Percentiles rank a stretch among this genome's conserved stretches.
Evolutionary conservation across 2,329 filamentous ascomycete genomes (phyloP).

Genomic region (Hirsutella rhossiliensis): DNA sequence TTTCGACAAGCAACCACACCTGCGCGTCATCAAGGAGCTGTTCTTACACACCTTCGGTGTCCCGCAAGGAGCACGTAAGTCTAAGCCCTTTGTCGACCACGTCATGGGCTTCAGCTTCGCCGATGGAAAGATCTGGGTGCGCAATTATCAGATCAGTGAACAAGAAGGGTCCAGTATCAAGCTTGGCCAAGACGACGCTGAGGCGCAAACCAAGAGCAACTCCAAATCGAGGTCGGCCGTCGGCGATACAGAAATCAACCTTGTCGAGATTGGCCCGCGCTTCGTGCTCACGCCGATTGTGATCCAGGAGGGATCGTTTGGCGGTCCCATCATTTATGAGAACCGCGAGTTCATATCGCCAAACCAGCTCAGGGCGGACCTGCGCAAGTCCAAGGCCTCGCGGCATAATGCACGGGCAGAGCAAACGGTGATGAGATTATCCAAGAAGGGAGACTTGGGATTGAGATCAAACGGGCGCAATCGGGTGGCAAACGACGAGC

Average conservation of each 20-base stretch:
- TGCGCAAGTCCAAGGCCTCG: conserved; percentile 63
- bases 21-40: conserved; percentile 77
- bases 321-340: conserved; percentile 93
- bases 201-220: conserved; percentile 21
- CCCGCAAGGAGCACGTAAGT: conserved; percentile 73
- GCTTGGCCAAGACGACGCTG: conserved; percentile 28
- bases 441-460: conserved; percentile 67
- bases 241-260: conserved; percentile 62
- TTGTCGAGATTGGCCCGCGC: conserved; percentile 88
- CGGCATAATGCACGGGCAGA: conserved; percentile 69
- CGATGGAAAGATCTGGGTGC: conserved; percentile 91
- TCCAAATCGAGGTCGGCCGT: conserved; percentile 26
- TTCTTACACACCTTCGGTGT: conserved; percentile 87
- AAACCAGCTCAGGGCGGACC: conserved; percentile 81
- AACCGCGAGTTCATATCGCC: conserved; percentile 96
- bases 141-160: conserved; percentile 88
- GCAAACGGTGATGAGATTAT: conserved; percentile 56
- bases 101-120: conserved; percentile 86
- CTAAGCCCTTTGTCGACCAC: conserved; percentile 93
- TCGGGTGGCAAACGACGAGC: conserved; percentile 49
- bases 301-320: conserved; percentile 89
- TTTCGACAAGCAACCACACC: conserved; percentile 73
- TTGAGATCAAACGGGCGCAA: conserved; percentile 55
- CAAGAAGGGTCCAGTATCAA: conserved; percentile 49
- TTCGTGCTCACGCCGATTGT: conserved; percentile 91